A percentile compares a stretch with the other conserved stretches of the same genome.
Evolutionary conservation across 768 basidiomycete genomes (phyloP).

Genomic region (Tulasnella sp.): DNA sequence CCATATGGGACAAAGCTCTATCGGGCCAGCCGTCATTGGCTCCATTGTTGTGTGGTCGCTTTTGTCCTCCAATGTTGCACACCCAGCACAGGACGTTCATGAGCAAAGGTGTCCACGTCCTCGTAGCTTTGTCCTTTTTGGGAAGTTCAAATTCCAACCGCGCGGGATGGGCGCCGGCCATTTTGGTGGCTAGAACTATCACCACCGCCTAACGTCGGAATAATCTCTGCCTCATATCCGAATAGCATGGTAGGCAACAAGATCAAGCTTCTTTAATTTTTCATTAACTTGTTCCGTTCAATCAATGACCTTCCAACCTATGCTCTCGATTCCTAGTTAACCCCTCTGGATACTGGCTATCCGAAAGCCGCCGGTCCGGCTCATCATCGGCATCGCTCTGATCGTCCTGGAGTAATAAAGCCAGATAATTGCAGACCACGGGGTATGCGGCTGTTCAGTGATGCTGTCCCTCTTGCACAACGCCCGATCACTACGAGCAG

Average conservation of each 20-base stretch:
- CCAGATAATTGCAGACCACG: not conserved
- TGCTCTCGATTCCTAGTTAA: not conserved
- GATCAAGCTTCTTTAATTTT: not conserved
- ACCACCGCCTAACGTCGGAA: not conserved
- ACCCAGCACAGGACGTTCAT: not conserved
- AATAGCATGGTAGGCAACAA: not conserved
- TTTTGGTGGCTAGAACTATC: not conserved
- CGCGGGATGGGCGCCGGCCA: not conserved
- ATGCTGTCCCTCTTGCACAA: not conserved
- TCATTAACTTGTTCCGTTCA: not conserved
- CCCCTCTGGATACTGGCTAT: not conserved
- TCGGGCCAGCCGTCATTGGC: not conserved
- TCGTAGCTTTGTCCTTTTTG: not conserved
- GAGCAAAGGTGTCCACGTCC: not conserved
- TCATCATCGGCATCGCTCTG: slow-evolving; percentile 6
- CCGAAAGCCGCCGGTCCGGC: not conserved
- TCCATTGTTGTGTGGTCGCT: not conserved
- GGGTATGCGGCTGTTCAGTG: not conserved
- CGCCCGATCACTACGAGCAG: not conserved
- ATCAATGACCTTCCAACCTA: not conserved
- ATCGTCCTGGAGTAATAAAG: not conserved
- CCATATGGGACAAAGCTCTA: not conserved
- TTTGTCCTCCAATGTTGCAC: not conserved
- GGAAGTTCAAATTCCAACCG: not conserved
- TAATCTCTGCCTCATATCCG: not conserved